These are phyloP conservation scores for Phragmites australis DNA, from an alignment of 176 grass and related monocot species.

Conservation along the genomic window DNA sequence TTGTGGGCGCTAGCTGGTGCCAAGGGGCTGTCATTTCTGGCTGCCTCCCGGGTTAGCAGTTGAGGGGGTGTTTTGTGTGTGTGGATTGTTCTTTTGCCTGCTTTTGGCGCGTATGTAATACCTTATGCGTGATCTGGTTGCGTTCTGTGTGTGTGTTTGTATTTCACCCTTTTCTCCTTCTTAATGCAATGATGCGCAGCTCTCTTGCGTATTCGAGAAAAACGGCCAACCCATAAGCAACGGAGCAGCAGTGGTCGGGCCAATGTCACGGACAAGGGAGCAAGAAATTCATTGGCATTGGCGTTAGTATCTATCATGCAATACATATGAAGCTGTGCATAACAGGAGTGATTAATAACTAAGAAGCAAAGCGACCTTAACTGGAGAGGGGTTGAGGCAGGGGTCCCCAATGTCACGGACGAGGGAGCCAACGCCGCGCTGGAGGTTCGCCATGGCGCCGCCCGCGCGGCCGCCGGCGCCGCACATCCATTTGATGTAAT, in stretches of 20 bases:
- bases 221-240: neutral
- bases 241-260: neutral
- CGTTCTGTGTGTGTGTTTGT: too few relatives aligned
- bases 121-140: too few relatives aligned
- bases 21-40: too few relatives aligned
- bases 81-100: too few relatives aligned
- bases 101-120: too few relatives aligned
- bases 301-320: neutral
- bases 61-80: too few relatives aligned
- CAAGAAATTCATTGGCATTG: neutral
- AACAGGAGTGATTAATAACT: neutral
- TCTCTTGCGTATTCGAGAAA: too few relatives aligned
- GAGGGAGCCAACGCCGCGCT: constrained; percentile 71
- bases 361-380: constrained; percentile 51
- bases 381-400: constrained; percentile 72
- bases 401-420: constrained; percentile 83
- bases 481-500: constrained; percentile 92
- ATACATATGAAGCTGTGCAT: neutral
- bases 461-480: constrained; percentile 42
- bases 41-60: too few relatives aligned
- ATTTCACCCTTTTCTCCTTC: too few relatives aligned
- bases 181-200: too few relatives aligned
- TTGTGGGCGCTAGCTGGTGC: too few relatives aligned
- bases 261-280: constrained; percentile 7
- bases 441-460: constrained; percentile 70